Percentiles rank a stretch among this genome's conserved stretches.
phyloP scores from a whole-genome alignment of 1,284 basidiomycete genomes.

The Rhodotorula sp. region DNA sequence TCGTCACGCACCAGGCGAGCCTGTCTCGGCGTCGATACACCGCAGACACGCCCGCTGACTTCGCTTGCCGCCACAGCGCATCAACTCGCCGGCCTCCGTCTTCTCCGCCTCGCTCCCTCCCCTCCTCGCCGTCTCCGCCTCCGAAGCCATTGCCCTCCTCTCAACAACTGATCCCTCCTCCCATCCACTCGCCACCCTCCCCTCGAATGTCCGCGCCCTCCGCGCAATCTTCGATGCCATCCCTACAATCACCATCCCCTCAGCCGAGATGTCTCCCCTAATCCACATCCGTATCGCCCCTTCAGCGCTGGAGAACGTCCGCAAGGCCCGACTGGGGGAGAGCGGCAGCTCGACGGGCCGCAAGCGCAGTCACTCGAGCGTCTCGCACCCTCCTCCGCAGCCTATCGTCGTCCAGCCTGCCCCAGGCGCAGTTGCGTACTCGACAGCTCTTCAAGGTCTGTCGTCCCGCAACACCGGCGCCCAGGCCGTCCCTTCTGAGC shows the following conservation, averaged over 20 bases:
- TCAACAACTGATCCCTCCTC: constrained; percentile 30
- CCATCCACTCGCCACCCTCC: constrained; percentile 60
- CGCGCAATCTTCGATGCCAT: constrained; percentile 71
- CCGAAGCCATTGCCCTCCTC: constrained; percentile 56
- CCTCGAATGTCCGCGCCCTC: constrained; percentile 74
- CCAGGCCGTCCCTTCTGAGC: constrained; percentile 35
- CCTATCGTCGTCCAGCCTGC: constrained; percentile 34
- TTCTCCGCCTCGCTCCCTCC: constrained; percentile 95
- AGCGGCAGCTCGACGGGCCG: constrained; percentile 43
- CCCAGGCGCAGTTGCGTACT: constrained; percentile 1
- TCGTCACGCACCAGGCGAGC: constrained; percentile 79
- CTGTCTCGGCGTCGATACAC: background rate
- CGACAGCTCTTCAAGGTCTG: background rate
- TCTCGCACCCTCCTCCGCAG: constrained; percentile 42
- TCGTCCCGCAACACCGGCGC: constrained; percentile 47
- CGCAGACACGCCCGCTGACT: background rate
- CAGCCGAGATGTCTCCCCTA: constrained; percentile 77
- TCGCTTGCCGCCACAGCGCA: constrained; percentile 60
- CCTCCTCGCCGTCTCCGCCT: constrained; percentile 80
- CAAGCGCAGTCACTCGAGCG: constrained; percentile 45
- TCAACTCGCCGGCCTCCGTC: constrained; percentile 93
- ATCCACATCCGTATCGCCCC: constrained; percentile 75
- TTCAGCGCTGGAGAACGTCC: constrained; percentile 15
- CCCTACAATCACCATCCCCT: constrained; percentile 75
- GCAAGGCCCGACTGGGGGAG: constrained; percentile 21